Conservation (phyloP, 1,284 basidiomycete species). For the Ganoderma meredithae region DNA sequence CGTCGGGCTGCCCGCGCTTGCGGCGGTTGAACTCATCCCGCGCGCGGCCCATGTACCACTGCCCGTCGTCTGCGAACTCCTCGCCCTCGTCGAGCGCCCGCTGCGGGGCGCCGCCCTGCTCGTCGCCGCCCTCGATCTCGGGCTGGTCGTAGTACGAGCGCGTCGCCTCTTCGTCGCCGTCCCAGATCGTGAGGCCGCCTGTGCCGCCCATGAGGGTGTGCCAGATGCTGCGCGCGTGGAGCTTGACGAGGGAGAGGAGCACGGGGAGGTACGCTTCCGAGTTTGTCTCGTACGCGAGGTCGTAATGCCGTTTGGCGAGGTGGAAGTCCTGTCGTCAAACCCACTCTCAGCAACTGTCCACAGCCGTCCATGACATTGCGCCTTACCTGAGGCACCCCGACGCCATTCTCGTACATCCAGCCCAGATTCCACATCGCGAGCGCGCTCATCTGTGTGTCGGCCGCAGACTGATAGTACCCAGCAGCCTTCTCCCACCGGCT, state of each 20-base stretch:
- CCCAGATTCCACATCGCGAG: conserved; percentile 99
- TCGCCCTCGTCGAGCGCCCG: conserved; percentile 28
- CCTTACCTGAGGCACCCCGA: conserved; percentile 84
- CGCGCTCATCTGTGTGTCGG: conserved; percentile 89
- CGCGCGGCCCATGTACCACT: conserved; percentile 84
- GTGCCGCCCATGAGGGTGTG: conserved; percentile 76
- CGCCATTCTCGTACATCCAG: conserved; percentile 98
- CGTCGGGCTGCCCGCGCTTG: conserved; percentile 48
- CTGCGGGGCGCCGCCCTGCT: conserved; percentile 18
- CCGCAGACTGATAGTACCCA: conserved; percentile 92
- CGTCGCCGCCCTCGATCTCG: conserved; percentile 37
- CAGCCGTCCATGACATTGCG: too few relatives aligned
- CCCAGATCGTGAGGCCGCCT: conserved; percentile 73
- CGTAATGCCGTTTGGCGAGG: conserved; percentile 96
- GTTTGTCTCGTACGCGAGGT: conserved; percentile 88
- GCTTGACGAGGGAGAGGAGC: conserved; percentile 79
- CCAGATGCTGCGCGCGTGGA: conserved; percentile 89
- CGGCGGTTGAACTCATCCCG: conserved; percentile 74
- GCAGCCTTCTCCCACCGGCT: conserved; percentile 87
- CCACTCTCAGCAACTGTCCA: too few relatives aligned
- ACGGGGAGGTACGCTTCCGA: conserved; percentile 91
- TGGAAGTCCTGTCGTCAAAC: conserved; percentile 80
- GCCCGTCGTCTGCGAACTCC: conserved; percentile 43
- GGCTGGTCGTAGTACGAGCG: conserved; percentile 30
- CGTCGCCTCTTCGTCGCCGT: conserved; percentile 49